Conservation (phyloP, 2,329 filamentous ascomycete genomes). For the Penicillium hordei region DNA sequence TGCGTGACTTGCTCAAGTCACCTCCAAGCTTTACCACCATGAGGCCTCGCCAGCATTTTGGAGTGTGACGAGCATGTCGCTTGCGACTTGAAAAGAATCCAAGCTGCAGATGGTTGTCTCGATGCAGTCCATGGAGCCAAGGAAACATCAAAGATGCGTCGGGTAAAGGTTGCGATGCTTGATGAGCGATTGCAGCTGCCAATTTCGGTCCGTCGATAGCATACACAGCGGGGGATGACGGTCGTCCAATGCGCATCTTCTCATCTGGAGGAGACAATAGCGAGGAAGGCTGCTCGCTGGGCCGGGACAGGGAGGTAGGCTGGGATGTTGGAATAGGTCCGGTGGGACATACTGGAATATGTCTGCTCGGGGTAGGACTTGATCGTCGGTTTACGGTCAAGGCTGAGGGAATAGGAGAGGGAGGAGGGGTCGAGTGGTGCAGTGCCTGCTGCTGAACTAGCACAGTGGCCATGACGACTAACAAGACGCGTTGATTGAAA, state of each 20-base stretch:
- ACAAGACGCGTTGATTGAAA: not conserved
- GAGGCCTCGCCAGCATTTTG: slow-evolving; percentile 74
- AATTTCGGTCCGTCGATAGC: slow-evolving; percentile 69
- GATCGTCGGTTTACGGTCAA: slow-evolving; percentile 60
- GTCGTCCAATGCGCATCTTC: slow-evolving; percentile 57
- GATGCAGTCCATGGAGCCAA: slow-evolving; percentile 92
- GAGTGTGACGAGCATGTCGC: slow-evolving; percentile 67
- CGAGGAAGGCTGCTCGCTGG: slow-evolving; percentile 58
- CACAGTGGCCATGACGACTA: slow-evolving; percentile 45
- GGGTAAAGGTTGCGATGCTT: slow-evolving; percentile 76
- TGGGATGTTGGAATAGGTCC: slow-evolving; percentile 62
- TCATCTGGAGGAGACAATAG: slow-evolving; percentile 71
- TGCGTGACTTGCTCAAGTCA: slow-evolving; percentile 67
- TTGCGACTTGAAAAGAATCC: slow-evolving; percentile 82
- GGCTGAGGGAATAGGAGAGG: slow-evolving; percentile 48
- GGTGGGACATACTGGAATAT: slow-evolving; percentile 83
- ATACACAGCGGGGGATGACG: slow-evolving; percentile 60
- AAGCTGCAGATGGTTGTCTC: slow-evolving; percentile 82
- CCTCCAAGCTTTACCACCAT: slow-evolving; percentile 88
- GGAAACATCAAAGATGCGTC: slow-evolving; percentile 86
- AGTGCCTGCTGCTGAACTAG: slow-evolving; percentile 49
- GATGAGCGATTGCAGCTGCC: slow-evolving; percentile 70
- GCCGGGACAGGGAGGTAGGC: slow-evolving; percentile 50
- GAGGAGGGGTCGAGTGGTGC: slow-evolving; percentile 51
- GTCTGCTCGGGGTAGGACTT: slow-evolving; percentile 78